phyloP scores from a whole-genome alignment of 2,329 filamentous ascomycete genomes.

The Claviceps fusiformis region DNA sequence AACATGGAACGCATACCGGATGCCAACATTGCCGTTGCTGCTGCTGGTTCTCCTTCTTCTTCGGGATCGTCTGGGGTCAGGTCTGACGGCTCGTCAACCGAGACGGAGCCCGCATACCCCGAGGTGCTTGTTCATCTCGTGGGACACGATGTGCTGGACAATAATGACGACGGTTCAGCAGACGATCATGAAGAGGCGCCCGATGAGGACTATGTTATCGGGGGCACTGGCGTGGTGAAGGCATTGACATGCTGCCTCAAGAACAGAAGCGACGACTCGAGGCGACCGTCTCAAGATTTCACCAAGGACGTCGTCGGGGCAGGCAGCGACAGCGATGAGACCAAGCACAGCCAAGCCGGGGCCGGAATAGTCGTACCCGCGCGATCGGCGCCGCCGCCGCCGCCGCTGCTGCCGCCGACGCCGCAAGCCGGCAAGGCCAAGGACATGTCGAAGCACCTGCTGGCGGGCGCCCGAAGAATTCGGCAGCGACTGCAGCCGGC shows the following conservation, averaged over 20 bases:
- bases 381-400: too few species aligned
- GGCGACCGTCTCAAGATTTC: slow-evolving; percentile 38
- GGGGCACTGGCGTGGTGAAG: slow-evolving; percentile 88
- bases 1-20: slow-evolving; percentile 77
- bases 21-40: slow-evolving; percentile 38
- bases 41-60: too few species aligned
- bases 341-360: slow-evolving; percentile 18
- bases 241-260: slow-evolving; percentile 81
- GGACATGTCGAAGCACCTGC: slow-evolving; percentile 83
- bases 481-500: slow-evolving; percentile 70
- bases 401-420: slow-evolving; percentile 11
- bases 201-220: slow-evolving; percentile 90
- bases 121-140: slow-evolving; percentile 81
- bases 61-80: slow-evolving; percentile 18
- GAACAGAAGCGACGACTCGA: slow-evolving; percentile 54
- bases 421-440: slow-evolving; percentile 52
- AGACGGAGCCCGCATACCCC: slow-evolving; percentile 36
- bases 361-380: slow-evolving; percentile 17
- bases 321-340: slow-evolving; percentile 26
- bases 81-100: slow-evolving; percentile 16
- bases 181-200: slow-evolving; percentile 58
- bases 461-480: slow-evolving; percentile 82
- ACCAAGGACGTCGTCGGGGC: slow-evolving; percentile 34
- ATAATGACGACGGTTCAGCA: slow-evolving; percentile 33
- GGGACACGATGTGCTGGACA: slow-evolving; percentile 45